Base-by-base conservation (phyloP, 2,329 filamentous ascomycete species). In the Botrytis cinerea region DNA sequence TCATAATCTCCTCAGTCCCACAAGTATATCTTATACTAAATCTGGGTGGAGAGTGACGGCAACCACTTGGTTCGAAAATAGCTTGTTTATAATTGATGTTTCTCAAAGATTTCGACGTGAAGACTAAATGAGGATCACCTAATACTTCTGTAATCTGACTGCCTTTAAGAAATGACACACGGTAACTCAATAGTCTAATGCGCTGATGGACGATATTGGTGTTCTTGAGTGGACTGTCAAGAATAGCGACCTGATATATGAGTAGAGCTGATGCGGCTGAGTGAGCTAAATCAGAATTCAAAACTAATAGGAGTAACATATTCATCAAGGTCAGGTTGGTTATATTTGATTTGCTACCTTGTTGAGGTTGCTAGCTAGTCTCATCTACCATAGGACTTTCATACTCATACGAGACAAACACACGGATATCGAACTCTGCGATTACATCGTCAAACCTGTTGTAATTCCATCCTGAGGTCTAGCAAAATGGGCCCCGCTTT, bases 391-490 rank as follows among this genome's bases (percentile, higher is more conserved):
- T n/a, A 38, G 4, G 5, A 38, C 14, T 25, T 35, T 25, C 32
- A 22, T n/a, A 40, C 32, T 4, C 35, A 3, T 10, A 40, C 6
- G 59, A 61, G 1, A 1, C 59, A 61, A 61, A 40, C 10, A 61
- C 2, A 16, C 8, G 2, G 7, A 40, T 5, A 4, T 4, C 12
- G 4, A 22, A 40, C 6, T 61, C 20, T 12, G 9, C 9, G 9
- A 40, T 35, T 1, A 20, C 4, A n/a, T 40, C 7, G 5, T 35
- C 2, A 40, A 1, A 1, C 1, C 2, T 22, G 35, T 38, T 22
- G 1, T 12, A n/a, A 25, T 40, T 16, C 20, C 2, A n/a, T 59
- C 7, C 16, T 7, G 2, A 16, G 16, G 6, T 32, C n/a, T 59
- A 59, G n/a, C n/a, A 59, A 35, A 20, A 59, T 35, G 16, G 9